A percentile compares a stretch with the other conserved stretches of the same genome.
phyloP scores from a whole-genome alignment of 148 eudicot species.

The Rhododendron henanense region DNA sequence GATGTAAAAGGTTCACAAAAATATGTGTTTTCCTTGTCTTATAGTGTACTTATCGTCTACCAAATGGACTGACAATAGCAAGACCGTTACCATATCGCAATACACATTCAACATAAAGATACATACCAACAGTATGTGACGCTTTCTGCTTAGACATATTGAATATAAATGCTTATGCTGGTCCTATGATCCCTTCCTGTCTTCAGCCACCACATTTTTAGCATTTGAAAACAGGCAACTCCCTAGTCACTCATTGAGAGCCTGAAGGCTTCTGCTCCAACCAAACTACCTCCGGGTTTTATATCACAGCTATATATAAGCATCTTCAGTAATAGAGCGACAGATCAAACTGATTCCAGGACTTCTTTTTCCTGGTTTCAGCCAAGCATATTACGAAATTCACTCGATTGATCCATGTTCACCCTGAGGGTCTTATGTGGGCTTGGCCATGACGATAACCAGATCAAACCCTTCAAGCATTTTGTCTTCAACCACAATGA shows the following conservation, averaged over 20 bases:
- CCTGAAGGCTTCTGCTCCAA: background rate
- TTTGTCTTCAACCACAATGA: background rate
- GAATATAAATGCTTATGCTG: too few relatives aligned
- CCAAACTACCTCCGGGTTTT: background rate
- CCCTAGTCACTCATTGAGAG: background rate
- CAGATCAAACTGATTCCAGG: background rate
- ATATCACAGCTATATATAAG: background rate
- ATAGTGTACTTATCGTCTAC: too few relatives aligned
- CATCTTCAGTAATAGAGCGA: background rate
- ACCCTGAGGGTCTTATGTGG: background rate
- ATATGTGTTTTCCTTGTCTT: too few relatives aligned
- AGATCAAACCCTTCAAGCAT: background rate
- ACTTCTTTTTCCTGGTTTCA: background rate
- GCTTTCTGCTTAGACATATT: too few relatives aligned
- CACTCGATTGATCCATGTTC: background rate
- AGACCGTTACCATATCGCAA: background rate
- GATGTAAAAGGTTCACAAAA: too few relatives aligned
- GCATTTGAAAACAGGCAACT: background rate
- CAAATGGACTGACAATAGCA: too few relatives aligned
- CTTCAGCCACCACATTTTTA: background rate
- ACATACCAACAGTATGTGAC: too few relatives aligned
- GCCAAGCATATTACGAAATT: background rate
- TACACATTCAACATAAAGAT: background rate
- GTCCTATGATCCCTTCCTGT: background rate
- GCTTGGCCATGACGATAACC: background rate